Base-by-base conservation (phyloP, 2,329 filamentous ascomycete genomes). In the Helminthosporium solani region DNA sequence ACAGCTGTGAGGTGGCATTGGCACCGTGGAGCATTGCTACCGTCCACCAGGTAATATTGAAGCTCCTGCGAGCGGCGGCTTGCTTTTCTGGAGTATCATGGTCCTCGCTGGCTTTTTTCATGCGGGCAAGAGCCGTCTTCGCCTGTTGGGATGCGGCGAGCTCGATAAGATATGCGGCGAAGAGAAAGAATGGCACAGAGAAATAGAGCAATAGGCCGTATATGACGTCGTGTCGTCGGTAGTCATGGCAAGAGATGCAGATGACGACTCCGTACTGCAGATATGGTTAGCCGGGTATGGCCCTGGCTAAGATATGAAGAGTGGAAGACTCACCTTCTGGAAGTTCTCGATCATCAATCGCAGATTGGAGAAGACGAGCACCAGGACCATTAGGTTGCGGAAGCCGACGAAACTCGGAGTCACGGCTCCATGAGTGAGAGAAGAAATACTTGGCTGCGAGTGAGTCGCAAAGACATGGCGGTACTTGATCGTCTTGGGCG, bases 261-360 rank as follows among this genome's bases (percentile, higher is more conserved):
- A 99, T 95, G 47, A 97, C 78, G 47, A 97, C 90, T 43, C 94
- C 94, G 67, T 99, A 99, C 88, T 92, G 66, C 33, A 35, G n/a
- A n/a, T n/a, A 7, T 19, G 21, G 51, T 57, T 38, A 53, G 66
- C 6, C 28, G n/a, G n/a, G n/a, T n/a, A n/a, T n/a, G n/a, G n/a
- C n/a, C n/a, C n/a, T n/a, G n/a, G n/a, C n/a, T n/a, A n/a, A n/a
- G n/a, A n/a, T n/a, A n/a, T n/a, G n/a, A n/a, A n/a, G n/a, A n/a
- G n/a, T n/a, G n/a, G n/a, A n/a, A 25, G 12, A 25, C 60, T 50
- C 66, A 89, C 88, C 80, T 96, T 96, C 76, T 92, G 88, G 58
- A 92, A 89, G 67, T 99, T 99, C 72, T 97, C 94, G 64, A 99
- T 90, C 75, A 97, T 89, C 62, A 99, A 78, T 54, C 94, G 85